Evolutionary conservation across 2,329 filamentous ascomycete species (phyloP).

Genomic region (Cladophialophora carrionii): DNA sequence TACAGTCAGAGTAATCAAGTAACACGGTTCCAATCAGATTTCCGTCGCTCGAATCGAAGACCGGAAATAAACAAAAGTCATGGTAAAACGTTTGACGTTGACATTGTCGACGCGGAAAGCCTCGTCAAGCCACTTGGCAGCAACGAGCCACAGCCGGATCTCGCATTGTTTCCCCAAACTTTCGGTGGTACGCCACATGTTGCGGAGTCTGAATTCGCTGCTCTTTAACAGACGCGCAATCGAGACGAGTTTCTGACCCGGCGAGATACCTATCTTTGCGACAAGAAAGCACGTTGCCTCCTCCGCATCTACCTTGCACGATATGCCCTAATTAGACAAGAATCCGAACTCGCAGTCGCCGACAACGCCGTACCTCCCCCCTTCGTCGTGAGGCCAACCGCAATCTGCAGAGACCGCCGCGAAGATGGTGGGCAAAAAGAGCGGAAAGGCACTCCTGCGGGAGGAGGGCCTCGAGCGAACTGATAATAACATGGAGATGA

Average conservation of each 20-base stretch:
- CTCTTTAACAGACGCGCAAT: not conserved
- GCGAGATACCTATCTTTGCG: not conserved
- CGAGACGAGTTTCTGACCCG: not conserved
- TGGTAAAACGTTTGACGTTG: not conserved
- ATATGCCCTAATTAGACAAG: not conserved
- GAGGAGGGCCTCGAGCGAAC: slow-evolving; percentile 75
- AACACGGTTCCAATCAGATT: not conserved
- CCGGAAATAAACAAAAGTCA: not conserved
- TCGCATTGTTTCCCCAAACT: not conserved
- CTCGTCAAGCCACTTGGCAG: slow-evolving; percentile 14
- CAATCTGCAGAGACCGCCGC: not conserved
- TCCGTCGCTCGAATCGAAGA: not conserved
- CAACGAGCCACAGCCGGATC: not conserved
- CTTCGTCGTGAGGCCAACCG: not conserved
- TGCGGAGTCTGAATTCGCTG: not conserved
- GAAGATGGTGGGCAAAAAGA: slow-evolving; percentile 68
- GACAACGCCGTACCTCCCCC: not conserved
- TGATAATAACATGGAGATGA: slow-evolving; percentile 96
- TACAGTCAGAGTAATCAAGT: not conserved
- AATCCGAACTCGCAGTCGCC: not conserved
- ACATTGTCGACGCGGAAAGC: slow-evolving; percentile 7
- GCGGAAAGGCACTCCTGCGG: slow-evolving; percentile 56
- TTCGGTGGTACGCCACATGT: not conserved
- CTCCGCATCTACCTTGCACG: not conserved
- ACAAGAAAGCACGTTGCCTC: not conserved